Conservation (phyloP, 768 basidiomycete genomes). For the Amanita inopinata region DNA sequence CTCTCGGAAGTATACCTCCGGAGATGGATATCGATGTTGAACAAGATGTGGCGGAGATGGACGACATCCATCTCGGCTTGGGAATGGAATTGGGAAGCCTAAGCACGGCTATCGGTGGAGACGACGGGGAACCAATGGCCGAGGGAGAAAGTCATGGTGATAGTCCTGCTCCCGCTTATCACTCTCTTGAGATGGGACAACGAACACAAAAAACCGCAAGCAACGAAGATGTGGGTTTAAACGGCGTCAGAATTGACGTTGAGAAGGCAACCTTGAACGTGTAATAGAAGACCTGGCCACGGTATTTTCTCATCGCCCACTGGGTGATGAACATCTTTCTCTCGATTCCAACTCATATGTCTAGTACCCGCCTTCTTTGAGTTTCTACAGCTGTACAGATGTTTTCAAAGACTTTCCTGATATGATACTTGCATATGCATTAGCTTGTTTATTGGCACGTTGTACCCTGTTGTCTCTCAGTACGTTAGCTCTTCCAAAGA, state of each 20-base stretch:
- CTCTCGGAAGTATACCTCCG: constrained; percentile 48
- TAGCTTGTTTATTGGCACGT: too few species aligned
- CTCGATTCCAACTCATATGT: too few species aligned
- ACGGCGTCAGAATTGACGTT: constrained; percentile 51
- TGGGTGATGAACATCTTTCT: too few species aligned
- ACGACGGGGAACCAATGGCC: constrained; percentile 41
- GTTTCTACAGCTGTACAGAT: too few species aligned
- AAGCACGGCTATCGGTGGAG: constrained; percentile 41
- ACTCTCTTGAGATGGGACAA: constrained; percentile 41
- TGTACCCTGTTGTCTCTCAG: too few species aligned
- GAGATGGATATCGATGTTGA: constrained; percentile 41
- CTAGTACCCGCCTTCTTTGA: too few species aligned
- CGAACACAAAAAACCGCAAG: constrained; percentile 19
- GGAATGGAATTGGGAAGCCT: constrained; percentile 42
- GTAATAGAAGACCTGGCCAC: too few species aligned
- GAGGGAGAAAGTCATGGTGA: constrained; percentile 30
- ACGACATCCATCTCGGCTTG: constrained; percentile 45
- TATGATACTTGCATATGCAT: too few species aligned
- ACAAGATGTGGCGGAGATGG: constrained; percentile 46
- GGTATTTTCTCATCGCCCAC: too few species aligned
- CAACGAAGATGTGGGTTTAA: constrained; percentile 21
- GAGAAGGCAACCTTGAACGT: constrained; percentile 41
- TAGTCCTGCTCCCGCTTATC: constrained; percentile 48
- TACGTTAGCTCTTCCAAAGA: too few species aligned
- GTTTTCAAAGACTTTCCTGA: too few species aligned